A percentile compares a stretch with the other conserved stretches of the same genome.
Conservation (phyloP, 257 asterid species). For the Linaria vulgaris region DNA sequence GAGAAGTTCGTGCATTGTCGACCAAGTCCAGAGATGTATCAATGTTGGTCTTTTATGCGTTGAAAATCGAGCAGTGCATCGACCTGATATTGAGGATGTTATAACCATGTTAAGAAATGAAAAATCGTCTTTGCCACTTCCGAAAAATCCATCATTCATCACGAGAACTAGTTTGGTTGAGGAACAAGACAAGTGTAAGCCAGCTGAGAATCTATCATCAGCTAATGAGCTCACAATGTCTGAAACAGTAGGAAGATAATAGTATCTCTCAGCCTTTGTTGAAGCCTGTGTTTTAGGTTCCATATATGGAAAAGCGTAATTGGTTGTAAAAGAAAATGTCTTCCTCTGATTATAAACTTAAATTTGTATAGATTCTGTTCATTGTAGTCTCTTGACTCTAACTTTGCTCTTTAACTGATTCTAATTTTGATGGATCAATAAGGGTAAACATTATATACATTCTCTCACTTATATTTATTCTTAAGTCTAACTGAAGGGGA, state of each 20-base stretch:
- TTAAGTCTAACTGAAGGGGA: no score
- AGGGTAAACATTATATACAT: no score
- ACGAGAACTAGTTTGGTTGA: slow-evolving; percentile 12
- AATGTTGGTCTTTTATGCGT: slow-evolving; percentile 41
- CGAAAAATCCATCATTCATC: slow-evolving; percentile 37
- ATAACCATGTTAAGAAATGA: slow-evolving; percentile 36
- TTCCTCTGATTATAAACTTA: no score
- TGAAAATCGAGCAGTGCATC: slow-evolving; percentile 32
- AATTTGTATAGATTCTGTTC: no score
- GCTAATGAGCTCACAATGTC: slow-evolving; percentile 31
- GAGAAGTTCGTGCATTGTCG: slow-evolving; percentile 5
- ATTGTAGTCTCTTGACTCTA: no score
- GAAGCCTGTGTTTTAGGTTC: slow-evolving; percentile 1
- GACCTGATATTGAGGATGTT: slow-evolving; percentile 39
- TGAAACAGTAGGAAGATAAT: slow-evolving; percentile 15
- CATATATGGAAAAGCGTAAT: no score
- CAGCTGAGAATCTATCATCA: slow-evolving; percentile 14
- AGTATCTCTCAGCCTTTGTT: not conserved
- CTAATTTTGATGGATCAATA: no score
- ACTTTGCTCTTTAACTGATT: no score
- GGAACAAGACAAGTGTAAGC: not conserved
- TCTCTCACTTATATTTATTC: no score
- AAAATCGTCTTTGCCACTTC: slow-evolving; percentile 23
- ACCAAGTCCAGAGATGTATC: slow-evolving; percentile 31
- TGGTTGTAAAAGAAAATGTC: no score